phyloP scores from a whole-genome alignment of 176 grass and related monocot species.

The Phoenix roebelenii region DNA sequence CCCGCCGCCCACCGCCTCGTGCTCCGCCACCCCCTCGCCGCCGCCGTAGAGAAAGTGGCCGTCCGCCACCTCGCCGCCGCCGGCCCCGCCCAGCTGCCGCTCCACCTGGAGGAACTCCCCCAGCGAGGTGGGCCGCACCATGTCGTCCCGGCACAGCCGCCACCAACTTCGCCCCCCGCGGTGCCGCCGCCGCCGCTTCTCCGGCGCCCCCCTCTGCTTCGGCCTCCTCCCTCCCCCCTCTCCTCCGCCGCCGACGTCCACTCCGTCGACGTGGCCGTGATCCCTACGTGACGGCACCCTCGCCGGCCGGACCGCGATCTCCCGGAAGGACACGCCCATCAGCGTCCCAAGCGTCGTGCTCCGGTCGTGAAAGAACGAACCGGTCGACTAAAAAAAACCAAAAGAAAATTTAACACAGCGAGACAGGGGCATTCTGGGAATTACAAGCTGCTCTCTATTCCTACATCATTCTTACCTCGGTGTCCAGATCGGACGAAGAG shows the following conservation, averaged over 20 bases:
- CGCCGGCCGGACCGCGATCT: slow-evolving; percentile 8
- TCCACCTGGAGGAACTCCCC: slow-evolving; percentile 43
- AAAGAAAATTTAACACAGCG: background rate
- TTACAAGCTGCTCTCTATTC: too few relatives aligned
- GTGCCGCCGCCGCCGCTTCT: slow-evolving; percentile 2
- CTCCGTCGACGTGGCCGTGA: background rate
- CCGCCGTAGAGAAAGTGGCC: too few relatives aligned
- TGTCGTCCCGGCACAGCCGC: slow-evolving; percentile 16
- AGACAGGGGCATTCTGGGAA: background rate
- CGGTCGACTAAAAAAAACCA: slow-evolving; percentile 20
- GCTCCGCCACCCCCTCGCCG: slow-evolving; percentile 1
- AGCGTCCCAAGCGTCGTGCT: slow-evolving; percentile 35
- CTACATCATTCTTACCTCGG: slow-evolving; percentile 22
- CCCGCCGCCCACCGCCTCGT: slow-evolving; percentile 13
- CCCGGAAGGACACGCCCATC: slow-evolving; percentile 29
- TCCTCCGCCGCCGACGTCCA: background rate
- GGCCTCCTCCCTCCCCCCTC: slow-evolving; percentile 6
- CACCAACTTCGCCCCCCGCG: slow-evolving; percentile 19
- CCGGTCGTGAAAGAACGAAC: slow-evolving; percentile 45
- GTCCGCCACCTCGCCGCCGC: slow-evolving; percentile 4
- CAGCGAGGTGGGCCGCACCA: slow-evolving; percentile 21
- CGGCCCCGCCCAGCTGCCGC: slow-evolving; percentile 5
- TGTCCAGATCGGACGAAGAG: slow-evolving; percentile 49
- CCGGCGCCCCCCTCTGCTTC: background rate
- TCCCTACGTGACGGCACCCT: background rate